Percentiles rank a stretch among this genome's conserved stretches.
Evolutionary conservation across 306 rosid species (phyloP).

Genomic region (Malus sylvestris): DNA sequence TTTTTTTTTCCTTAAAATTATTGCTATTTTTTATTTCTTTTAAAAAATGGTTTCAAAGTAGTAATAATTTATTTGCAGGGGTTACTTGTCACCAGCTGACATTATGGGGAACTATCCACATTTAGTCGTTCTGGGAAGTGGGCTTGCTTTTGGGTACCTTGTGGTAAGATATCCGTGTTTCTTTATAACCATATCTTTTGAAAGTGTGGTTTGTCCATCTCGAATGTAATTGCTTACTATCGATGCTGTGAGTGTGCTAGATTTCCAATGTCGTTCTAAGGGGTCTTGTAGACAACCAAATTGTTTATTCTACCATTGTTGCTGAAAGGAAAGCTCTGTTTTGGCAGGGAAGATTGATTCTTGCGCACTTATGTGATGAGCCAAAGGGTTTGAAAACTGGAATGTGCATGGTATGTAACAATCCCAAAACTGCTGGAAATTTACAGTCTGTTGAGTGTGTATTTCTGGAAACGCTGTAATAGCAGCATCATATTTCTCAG

Average conservation of each 20-base stretch:
- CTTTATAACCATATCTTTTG: constrained; percentile 1
- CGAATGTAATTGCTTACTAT: neutral
- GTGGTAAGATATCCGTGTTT: constrained; percentile 51
- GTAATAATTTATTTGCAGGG: constrained; percentile 39
- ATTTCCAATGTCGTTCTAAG: neutral
- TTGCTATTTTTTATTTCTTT: neutral
- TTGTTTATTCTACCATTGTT: neutral
- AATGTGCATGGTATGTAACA: constrained; percentile 87
- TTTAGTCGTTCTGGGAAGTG: constrained; percentile 72
- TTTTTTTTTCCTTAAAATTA: neutral
- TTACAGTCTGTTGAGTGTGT: neutral
- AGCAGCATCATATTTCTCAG: neutral
- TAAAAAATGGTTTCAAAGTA: constrained; percentile 2
- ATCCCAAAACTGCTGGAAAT: neutral
- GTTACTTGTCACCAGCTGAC: constrained; percentile 78
- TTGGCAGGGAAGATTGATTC: constrained; percentile 94
- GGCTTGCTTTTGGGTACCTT: constrained; percentile 84
- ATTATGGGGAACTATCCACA: constrained; percentile 64
- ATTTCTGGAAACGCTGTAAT: neutral
- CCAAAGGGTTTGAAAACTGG: constrained; percentile 98
- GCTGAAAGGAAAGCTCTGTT: constrained; percentile 22
- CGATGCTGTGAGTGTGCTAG: neutral
- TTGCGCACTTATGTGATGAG: constrained; percentile 94
- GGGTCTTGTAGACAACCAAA: neutral
- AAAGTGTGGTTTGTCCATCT: neutral